These are phyloP conservation scores for Diversispora eburnea DNA, from an alignment of 192 early-diverging fungal genomes.

Conservation along the genomic window DNA sequence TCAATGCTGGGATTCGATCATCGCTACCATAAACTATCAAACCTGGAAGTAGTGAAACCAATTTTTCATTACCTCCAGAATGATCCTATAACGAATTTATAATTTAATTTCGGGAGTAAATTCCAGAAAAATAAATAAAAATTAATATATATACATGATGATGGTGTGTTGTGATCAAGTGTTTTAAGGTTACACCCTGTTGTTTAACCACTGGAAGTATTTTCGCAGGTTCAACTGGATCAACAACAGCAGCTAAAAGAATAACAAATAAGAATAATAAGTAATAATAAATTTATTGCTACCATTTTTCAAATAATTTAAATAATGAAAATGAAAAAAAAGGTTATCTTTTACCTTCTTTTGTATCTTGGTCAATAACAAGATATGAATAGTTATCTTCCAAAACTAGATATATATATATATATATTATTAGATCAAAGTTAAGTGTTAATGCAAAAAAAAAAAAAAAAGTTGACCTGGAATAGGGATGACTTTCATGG, in stretches of 20 bases:
- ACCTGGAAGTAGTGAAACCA: slow-evolving; percentile 53
- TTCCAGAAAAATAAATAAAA: not conserved
- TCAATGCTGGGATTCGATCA: slow-evolving; percentile 78
- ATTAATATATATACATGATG: slow-evolving; percentile 40
- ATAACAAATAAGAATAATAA: not conserved
- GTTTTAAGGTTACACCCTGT: slow-evolving; percentile 49
- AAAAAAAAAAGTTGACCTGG: too few species aligned
- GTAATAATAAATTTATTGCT: not conserved
- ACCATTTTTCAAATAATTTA: not conserved
- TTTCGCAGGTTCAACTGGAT: slow-evolving; percentile 82
- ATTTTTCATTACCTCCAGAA: slow-evolving; percentile 68
- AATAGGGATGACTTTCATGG: too few species aligned
- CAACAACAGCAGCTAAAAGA: slow-evolving; percentile 63
- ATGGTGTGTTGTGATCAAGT: slow-evolving; percentile 84
- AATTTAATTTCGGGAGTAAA: not conserved
- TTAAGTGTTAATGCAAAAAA: too few species aligned
- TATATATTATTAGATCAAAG: not conserved
- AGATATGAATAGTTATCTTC: slow-evolving; percentile 89
- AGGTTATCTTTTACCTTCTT: slow-evolving; percentile 33
- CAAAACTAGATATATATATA: slow-evolving; percentile 43
- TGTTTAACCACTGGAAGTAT: slow-evolving; percentile 54
- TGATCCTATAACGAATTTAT: slow-evolving; percentile 59
- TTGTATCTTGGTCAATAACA: slow-evolving; percentile 64
- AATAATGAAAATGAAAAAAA: not conserved
- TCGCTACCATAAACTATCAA: slow-evolving; percentile 83